Base-by-base conservation (phyloP, 768 basidiomycete genomes). In the Lentinus tigrinus region DNA sequence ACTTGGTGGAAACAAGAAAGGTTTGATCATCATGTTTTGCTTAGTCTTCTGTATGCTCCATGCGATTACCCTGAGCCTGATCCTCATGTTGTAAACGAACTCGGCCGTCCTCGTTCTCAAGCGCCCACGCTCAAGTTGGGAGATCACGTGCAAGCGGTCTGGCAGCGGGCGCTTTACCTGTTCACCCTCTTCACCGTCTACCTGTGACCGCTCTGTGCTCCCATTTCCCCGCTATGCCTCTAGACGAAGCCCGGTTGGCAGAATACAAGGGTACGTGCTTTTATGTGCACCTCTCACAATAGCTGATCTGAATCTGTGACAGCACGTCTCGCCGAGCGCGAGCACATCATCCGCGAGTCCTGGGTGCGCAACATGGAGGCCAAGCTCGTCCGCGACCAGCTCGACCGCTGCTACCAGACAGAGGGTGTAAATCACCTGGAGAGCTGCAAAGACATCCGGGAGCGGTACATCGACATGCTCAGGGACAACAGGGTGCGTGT, bases 281-380 rank as follows among this genome's bases (percentile, higher is more conserved):
- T 7, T 16, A 9, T 42, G 5, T 42, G 8, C 36, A 26, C 26
- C 1, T 24, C 34, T 19, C 9, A 31, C 28, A 28, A 6, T 16
- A 31, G 6, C 31, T 11, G 40, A 21, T 16, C 24, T 49, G 49
- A 48, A 7, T n/a, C 16, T 16, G 10, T 39, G 19, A 34, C 56
- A 92, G 90, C 80, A 17, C 84, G 81, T 70, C 72, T 89, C 50
- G 74, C 82, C 65, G 81, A 81, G 64, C 88, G 91, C 39, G 93
- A 96, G 60, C 75, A 83, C 46, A 77, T 83, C 73, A 78, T 98
- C 69, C 85, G 91, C 51, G 95, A 98, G 76, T 91, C 91, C 50
- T 98, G 95, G 95, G 83, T 97, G 31, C 88, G 87, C 65, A 88
- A 91, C 21, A 96, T 98, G 94, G 95, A 97, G 73, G 85, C 86